Conservation (phyloP, 202 grass and related monocot genomes). For the Hordeum pubiflorum region DNA sequence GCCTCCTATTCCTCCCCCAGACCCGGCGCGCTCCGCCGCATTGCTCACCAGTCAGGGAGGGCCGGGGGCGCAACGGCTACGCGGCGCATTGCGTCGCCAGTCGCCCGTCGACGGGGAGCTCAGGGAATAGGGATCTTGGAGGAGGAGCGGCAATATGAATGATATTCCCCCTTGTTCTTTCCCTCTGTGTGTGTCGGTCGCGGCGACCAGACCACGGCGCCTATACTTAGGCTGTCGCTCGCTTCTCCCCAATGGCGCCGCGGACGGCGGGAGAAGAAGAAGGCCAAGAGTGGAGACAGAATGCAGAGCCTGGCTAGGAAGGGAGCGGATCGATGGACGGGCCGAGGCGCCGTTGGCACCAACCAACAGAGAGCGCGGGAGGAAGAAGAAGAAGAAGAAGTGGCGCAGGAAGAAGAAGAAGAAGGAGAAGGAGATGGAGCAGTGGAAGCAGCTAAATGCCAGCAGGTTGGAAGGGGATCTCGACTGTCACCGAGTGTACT, state of each 20-base stretch:
- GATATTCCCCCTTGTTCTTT: not conserved
- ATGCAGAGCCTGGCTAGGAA: not conserved
- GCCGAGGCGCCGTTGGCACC: not conserved
- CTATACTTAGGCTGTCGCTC: conserved; percentile 20
- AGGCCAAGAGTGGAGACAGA: not conserved
- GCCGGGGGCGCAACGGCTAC: not conserved
- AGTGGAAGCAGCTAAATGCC: conserved; percentile 3
- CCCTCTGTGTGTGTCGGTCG: too few species aligned
- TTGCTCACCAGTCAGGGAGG: not conserved
- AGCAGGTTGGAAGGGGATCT: conserved; percentile 11
- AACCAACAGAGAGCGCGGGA: not conserved
- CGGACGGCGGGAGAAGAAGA: not conserved
- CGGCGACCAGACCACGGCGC: not conserved
- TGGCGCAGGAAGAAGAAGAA: not conserved
- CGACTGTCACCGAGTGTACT: not conserved
- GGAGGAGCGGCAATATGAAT: not conserved
- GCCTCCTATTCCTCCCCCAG: not conserved
- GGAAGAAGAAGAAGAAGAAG: not conserved
- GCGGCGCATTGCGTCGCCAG: conserved; percentile 14
- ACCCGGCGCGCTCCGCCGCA: conserved; percentile 14
- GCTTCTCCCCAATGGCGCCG: not conserved
- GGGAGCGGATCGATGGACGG: too few species aligned
- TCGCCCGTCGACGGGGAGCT: not conserved
- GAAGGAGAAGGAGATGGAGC: not conserved
- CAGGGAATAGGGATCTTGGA: conserved; percentile 12